Evolutionary conservation across 768 basidiomycete genomes (phyloP).

Genomic region (Suillus fuscotomentosus): DNA sequence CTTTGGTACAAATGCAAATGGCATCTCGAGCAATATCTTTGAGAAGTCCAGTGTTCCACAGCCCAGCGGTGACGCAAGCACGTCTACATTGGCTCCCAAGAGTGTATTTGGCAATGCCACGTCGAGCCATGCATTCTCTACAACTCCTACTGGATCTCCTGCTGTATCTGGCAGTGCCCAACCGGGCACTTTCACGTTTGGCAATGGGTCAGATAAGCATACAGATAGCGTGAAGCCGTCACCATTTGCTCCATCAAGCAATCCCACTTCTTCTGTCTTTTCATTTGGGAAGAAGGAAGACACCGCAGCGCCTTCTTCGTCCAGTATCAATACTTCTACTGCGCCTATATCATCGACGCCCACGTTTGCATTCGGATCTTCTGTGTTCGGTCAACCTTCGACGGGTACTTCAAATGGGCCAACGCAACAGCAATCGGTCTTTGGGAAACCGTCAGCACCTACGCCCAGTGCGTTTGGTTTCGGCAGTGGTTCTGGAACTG

Average conservation of each 20-base stretch:
- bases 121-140: constrained; percentile 15
- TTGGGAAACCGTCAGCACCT: constrained; percentile 24
- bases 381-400: background rate
- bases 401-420: constrained; percentile 9
- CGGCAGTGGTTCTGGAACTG: constrained; percentile 19
- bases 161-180: constrained; percentile 10
- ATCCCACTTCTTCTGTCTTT: constrained; percentile 9
- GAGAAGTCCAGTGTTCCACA: constrained; percentile 17
- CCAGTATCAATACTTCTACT: constrained; percentile 3
- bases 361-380: constrained; percentile 5
- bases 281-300: constrained; percentile 5
- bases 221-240: constrained; percentile 15
- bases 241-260: constrained; percentile 11
- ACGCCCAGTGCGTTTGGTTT: constrained; percentile 34
- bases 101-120: constrained; percentile 12
- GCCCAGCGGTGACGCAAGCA: constrained; percentile 13
- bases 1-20: constrained; percentile 14
- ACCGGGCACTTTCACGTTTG: constrained; percentile 18
- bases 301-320: background rate
- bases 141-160: constrained; percentile 17
- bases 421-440: constrained; percentile 16
- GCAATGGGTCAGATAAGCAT: constrained; percentile 17
- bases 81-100: constrained; percentile 23
- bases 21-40: constrained; percentile 14
- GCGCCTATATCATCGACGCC: constrained; percentile 4